A percentile compares a stretch with the other conserved stretches of the same genome.
These are phyloP conservation scores for Aspergillus tubingensis DNA, from an alignment of 2,329 filamentous ascomycete genomes.

Conservation along the genomic window DNA sequence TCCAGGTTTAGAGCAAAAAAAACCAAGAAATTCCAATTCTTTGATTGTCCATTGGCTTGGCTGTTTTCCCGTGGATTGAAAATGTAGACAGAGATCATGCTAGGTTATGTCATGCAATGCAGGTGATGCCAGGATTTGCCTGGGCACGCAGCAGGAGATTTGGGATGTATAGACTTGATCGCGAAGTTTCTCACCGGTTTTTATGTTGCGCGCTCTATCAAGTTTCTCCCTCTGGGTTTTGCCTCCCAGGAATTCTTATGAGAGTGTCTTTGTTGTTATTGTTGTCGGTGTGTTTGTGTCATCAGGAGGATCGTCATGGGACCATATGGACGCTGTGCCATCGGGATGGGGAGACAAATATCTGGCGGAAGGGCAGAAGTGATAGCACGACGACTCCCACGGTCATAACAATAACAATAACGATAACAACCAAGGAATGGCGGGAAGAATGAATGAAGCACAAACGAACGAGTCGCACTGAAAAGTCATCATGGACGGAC, in stretches of 20 bases:
- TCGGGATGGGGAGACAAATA: not conserved
- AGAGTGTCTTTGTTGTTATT: not conserved
- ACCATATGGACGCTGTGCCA: not conserved
- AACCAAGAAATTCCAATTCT: not conserved
- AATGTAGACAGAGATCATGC: conserved; percentile 12
- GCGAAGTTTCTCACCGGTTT: not conserved
- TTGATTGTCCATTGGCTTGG: not conserved
- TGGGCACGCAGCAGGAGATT: not conserved
- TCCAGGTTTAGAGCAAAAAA: not conserved
- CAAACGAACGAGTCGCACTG: not conserved
- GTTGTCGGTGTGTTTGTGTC: not conserved
- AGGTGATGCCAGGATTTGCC: conserved; percentile 20
- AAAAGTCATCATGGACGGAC: too few relatives aligned
- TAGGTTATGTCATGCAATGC: conserved; percentile 19
- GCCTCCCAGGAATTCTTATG: too few relatives aligned
- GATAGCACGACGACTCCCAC: not conserved
- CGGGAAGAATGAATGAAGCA: not conserved
- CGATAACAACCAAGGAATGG: too few relatives aligned
- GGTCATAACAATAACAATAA: not conserved
- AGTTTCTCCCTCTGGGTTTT: not conserved
- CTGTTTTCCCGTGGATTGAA: not conserved
- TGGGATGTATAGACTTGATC: not conserved
- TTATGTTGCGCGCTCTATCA: not conserved
- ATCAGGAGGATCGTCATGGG: conserved; percentile 1
- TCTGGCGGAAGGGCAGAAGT: not conserved